A percentile compares a stretch with the other conserved stretches of the same genome.
Conservation (phyloP, 495 filamentous ascomycete genomes). For the Trichoderma gamsii region DNA sequence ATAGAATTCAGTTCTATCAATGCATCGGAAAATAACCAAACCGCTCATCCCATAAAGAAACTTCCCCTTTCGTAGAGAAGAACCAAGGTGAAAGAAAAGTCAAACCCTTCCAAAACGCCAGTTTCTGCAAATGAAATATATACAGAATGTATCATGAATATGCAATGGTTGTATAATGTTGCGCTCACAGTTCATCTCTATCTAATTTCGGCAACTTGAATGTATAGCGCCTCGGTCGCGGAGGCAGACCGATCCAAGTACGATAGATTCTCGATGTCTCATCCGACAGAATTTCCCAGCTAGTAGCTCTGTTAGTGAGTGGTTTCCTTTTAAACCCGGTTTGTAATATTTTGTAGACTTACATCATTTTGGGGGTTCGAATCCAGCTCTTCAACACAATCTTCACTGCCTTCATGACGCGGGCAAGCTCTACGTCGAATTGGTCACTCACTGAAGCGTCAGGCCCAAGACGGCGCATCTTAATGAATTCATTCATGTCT, state of each 20-base stretch:
- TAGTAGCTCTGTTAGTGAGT: conserved; percentile 25
- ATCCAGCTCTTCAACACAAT: conserved; percentile 68
- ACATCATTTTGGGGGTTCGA: conserved; percentile 61
- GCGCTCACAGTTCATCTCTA: conserved; percentile 42
- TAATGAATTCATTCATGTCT: conserved; percentile 24
- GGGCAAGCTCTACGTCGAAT: conserved; percentile 55
- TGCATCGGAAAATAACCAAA: background rate
- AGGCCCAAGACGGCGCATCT: conserved; percentile 33
- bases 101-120: background rate
- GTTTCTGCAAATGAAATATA: background rate
- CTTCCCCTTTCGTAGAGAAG: background rate
- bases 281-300: conserved; percentile 51
- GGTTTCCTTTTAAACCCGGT: background rate
- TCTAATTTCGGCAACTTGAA: conserved; percentile 44
- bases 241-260: conserved; percentile 73
- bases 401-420: conserved; percentile 54
- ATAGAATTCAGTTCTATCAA: background rate
- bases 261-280: conserved; percentile 64
- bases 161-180: background rate
- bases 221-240: conserved; percentile 61
- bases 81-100: background rate
- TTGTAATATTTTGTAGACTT: conserved; percentile 37
- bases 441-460: conserved; percentile 44
- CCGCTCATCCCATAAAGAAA: background rate
- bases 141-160: background rate